phyloP scores from a whole-genome alignment of 345 rosid genomes.

The Theobroma cacao region DNA sequence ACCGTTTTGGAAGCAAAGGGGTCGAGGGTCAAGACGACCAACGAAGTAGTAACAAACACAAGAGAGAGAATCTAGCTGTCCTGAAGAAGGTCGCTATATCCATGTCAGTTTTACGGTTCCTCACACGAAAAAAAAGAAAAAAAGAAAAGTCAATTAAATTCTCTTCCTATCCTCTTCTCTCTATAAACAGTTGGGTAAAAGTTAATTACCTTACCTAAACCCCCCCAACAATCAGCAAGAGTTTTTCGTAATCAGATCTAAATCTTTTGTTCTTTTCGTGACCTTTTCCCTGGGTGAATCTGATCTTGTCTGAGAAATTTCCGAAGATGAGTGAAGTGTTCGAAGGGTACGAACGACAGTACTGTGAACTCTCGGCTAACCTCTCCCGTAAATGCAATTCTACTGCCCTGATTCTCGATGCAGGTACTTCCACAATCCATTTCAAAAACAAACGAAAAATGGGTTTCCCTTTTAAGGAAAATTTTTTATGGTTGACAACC shows the following conservation, averaged over 20 bases:
- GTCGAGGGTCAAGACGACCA: too few species aligned
- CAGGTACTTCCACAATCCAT: conserved; percentile 33
- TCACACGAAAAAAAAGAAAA: not conserved
- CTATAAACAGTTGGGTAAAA: not conserved
- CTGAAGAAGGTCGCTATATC: not conserved
- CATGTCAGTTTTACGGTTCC: not conserved
- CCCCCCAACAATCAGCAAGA: not conserved
- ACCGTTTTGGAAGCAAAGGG: not conserved
- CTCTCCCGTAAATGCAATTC: conserved; percentile 75
- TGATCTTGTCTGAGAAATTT: not conserved
- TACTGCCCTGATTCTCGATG: conserved; percentile 47
- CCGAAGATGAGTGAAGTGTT: conserved; percentile 78
- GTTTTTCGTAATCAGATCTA: not conserved
- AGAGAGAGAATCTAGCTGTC: not conserved
- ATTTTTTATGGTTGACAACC: not conserved
- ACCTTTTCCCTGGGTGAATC: not conserved
- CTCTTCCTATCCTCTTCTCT: not conserved
- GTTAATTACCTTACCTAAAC: not conserved
- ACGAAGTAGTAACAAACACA: not conserved
- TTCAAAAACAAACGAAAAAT: not conserved
- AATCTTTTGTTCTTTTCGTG: not conserved
- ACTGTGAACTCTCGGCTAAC: conserved; percentile 88
- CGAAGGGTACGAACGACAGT: conserved; percentile 89
- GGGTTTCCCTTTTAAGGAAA: not conserved
- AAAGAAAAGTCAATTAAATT: not conserved